Base-by-base conservation (phyloP, 2,329 filamentous ascomycete species). In the Apiospora hydei region DNA sequence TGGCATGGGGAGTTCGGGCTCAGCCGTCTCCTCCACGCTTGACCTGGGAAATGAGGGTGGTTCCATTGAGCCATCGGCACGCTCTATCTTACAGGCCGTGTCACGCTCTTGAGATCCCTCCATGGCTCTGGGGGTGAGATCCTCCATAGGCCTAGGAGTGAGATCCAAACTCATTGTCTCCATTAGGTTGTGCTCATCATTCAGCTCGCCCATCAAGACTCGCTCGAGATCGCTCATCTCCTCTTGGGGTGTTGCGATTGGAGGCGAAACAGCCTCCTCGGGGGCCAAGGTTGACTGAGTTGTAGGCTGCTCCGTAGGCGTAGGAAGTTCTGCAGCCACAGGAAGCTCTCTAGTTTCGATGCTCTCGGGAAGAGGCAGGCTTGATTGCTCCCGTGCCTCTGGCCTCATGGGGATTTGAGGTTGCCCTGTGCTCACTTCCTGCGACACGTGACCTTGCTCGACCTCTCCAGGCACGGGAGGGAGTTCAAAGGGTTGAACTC, bases 1-100 rank as follows among this genome's bases (percentile, higher is more conserved):
- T 5, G 79, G 71, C 18, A 26, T 38, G 7, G 81, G 77, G 10
- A 84, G 78, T 51, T 81, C 80, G 1, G 77, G 77, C 69, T 82
- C 80, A 18, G 72, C 51, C 47, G 73, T 74, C 46, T 73, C 70
- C 64, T 75, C 73, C 13, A 74, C 76, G n/a, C 57, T 73, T n/a
- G 73, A 72, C 26, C 74, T 74, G 21, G 76, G 73, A 16, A 74
- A 61, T 16, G 67, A 70, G 3, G 76, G 78, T n/a, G 73, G 75
- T 34, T 77, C 76, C 74, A 77, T 77, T 6, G 26, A 72, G 41
- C 57, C n/a, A 41, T 41, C 57, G 18, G 21, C 18, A 41, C 57
- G 57, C 34, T 64, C 57, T 41, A 41, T 14, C 30, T 64, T 64
- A 13, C 30, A 41, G 30, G 34, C 10, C 18, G 34, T 41, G 8